Evolutionary conservation across 371 early-diverging fungal genomes (phyloP), one percentile per base, ranked within the genome.

Genomic region (Dichotomocladium elegans): DNA sequence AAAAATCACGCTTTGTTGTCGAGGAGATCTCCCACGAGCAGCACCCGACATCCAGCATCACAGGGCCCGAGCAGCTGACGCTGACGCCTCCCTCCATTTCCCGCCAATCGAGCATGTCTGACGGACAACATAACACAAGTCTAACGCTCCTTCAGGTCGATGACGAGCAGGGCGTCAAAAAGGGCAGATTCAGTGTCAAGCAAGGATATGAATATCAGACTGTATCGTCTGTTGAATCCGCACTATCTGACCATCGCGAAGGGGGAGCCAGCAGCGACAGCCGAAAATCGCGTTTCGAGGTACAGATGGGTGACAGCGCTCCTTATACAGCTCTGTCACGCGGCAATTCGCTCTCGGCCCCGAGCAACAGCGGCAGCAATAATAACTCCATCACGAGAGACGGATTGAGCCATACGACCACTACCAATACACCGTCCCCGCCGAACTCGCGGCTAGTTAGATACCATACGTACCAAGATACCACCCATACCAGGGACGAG

Each of bases 1-100:
- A 63, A 11, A 68, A 69, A 49, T 71, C 73, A 22, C 68, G 74
- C 6, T 77, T 77, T 55, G 74, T 77, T 10, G 57, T 74, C 19
- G 72, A 73, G 35, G 72, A 70, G 14, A 45, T 53, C 14, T 53
- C 63, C 8, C 37, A 34, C 22, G 54, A 53, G 4, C 21, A 48
- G 21, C 21, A 22, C 45, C 29, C 10, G 3, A 26, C 17, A 27
- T 17, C 7, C 14, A 12, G n/a, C 21, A n/a, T 17, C 21, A 37
- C 37, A 2, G 4, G n/a, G 21, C 37, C 37, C n/a, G 37, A 37
- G 10, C 10, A 37, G 7, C 14, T 15, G 37, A 37, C 37, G 21
- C 9, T 9, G 1, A 49, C 35, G 3, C 35, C 21, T 19, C 21
- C 27, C 24, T 37, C 37, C 0, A 37, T 37, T 15, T 34, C 28